A percentile compares a stretch with the other conserved stretches of the same genome.
Evolutionary conservation across 1,284 basidiomycete genomes (phyloP).

Genomic region (Ganoderma meredithae): DNA sequence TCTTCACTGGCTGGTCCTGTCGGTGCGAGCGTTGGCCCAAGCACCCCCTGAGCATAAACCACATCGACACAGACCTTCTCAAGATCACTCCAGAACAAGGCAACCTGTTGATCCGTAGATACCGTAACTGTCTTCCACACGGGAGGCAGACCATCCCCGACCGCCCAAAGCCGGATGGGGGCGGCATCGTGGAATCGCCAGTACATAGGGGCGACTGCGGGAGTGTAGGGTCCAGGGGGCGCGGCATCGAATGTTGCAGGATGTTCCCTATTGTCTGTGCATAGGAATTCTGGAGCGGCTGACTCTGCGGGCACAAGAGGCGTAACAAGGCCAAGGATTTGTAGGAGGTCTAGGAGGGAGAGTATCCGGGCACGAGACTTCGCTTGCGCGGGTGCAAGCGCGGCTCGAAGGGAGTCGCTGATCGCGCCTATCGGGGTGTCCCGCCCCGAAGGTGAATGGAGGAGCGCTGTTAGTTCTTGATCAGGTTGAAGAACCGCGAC

Average conservation of each 20-base stretch:
- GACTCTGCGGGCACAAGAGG: conserved; percentile 59
- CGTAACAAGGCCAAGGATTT: conserved; percentile 57
- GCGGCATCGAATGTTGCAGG: conserved; percentile 56
- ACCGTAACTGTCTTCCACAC: conserved; percentile 59
- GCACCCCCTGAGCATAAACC: conserved; percentile 35
- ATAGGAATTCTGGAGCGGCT: conserved; percentile 52
- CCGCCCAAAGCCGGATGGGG: conserved; percentile 65
- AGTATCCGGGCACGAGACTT: conserved; percentile 64
- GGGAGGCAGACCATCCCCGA: conserved; percentile 57
- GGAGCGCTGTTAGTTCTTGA: conserved; percentile 57
- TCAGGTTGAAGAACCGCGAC: conserved; percentile 61
- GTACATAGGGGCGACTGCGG: conserved; percentile 58
- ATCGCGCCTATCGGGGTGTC: conserved; percentile 58
- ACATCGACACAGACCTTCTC: conserved; percentile 51
- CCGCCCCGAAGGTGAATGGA: conserved; percentile 54
- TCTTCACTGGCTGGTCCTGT: conserved; percentile 20
- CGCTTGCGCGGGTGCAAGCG: conserved; percentile 63
- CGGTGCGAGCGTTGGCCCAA: conserved; percentile 27
- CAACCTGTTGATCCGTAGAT: conserved; percentile 46
- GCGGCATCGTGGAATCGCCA: conserved; percentile 66
- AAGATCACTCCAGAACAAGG: conserved; percentile 65
- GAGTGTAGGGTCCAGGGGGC: conserved; percentile 51
- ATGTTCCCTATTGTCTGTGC: conserved; percentile 48
- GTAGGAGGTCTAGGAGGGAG: conserved; percentile 65
- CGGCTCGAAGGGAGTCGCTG: conserved; percentile 53